Evolutionary conservation across 495 filamentous ascomycete genomes (phyloP).

Genomic region (Cryomyces minteri): DNA sequence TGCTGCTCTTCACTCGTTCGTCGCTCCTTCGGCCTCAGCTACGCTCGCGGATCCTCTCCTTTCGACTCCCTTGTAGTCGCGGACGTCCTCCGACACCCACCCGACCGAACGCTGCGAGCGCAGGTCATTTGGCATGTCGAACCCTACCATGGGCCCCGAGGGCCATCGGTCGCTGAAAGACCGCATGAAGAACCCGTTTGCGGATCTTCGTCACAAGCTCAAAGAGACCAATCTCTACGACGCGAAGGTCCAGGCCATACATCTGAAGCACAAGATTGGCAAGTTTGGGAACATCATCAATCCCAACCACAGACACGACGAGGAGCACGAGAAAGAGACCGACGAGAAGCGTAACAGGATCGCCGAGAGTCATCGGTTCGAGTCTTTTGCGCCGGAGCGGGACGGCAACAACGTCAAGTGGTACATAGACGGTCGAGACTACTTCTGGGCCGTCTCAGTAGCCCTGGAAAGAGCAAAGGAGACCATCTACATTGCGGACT

Average conservation of each 20-base stretch:
- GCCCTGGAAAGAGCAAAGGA: constrained; percentile 78
- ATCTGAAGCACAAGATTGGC: constrained; percentile 53
- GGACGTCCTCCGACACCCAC: no score
- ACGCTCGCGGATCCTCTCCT: no score
- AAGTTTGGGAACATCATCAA: constrained; percentile 65
- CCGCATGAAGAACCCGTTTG: constrained; percentile 7
- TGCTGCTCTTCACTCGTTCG: no score
- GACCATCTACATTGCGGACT: constrained; percentile 88
- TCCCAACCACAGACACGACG: constrained; percentile 84
- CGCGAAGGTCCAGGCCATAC: constrained; percentile 64
- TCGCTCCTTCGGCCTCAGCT: no score
- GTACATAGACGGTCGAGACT: constrained; percentile 90
- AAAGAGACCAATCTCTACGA: constrained; percentile 67
- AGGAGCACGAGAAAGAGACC: constrained; percentile 69
- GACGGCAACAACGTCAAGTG: constrained; percentile 83
- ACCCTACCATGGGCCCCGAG: no score
- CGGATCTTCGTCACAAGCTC: constrained; percentile 18
- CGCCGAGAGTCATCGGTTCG: constrained; percentile 59
- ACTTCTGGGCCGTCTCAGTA: constrained; percentile 80
- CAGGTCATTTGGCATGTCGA: no score
- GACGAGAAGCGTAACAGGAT: constrained; percentile 63
- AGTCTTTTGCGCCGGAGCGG: constrained; percentile 69
- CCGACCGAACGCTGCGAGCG: no score
- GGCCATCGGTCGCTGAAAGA: not conserved
- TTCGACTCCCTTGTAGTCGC: no score